Evolutionary conservation across 169 alveolate species (phyloP).

Genomic region (Plasmodium gaboni): DNA sequence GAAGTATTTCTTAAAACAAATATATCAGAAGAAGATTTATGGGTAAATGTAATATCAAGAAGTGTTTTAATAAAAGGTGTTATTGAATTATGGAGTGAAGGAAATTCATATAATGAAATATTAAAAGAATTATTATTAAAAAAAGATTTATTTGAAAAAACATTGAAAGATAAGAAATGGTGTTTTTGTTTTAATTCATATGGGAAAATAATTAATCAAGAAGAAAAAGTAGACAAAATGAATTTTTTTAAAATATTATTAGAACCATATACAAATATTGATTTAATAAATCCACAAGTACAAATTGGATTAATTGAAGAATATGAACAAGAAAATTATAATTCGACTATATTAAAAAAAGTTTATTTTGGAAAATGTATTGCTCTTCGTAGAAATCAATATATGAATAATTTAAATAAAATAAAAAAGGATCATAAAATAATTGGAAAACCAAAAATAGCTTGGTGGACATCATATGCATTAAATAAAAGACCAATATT

Average conservation of each 20-base stretch:
- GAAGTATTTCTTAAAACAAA: conserved; percentile 73
- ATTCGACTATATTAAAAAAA: conserved; percentile 56
- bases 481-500: conserved; percentile 94
- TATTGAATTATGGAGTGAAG: conserved; percentile 81
- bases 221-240: conserved; percentile 67
- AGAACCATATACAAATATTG: conserved; percentile 31
- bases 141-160: conserved; percentile 35
- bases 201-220: conserved; percentile 75
- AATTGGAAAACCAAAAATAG: conserved; percentile 19
- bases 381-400: conserved; percentile 19
- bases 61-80: conserved; percentile 78
- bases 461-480: conserved; percentile 92
- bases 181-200: conserved; percentile 70
- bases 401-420: conserved; percentile 2
- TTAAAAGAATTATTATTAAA: conserved; percentile 34
- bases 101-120: conserved; percentile 69
- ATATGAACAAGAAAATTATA: conserved; percentile 29
- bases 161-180: conserved; percentile 72
- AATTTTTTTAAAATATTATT: conserved; percentile 37
- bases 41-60: conserved; percentile 75
- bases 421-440: conserved; percentile 8
- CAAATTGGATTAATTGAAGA: conserved; percentile 75
- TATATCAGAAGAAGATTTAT: conserved; percentile 64
- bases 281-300: conserved; percentile 46
- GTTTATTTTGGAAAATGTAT: conserved; percentile 71